Evolutionary conservation across 345 rosid genomes (phyloP).

Genomic region (Sisymbrium altissimum): DNA sequence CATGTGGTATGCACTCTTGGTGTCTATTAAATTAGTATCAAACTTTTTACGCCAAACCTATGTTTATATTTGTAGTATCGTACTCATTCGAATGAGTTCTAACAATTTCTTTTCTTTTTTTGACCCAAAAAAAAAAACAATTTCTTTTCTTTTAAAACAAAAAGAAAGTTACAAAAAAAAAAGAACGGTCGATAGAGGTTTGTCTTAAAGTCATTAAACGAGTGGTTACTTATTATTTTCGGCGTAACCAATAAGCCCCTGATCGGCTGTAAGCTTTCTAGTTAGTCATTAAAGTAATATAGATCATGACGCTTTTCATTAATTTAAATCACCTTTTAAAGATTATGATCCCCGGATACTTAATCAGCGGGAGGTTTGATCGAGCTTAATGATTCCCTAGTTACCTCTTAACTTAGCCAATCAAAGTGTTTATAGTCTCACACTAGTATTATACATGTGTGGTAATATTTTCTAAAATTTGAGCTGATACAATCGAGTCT

Average conservation of each 20-base stretch:
- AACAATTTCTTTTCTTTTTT: background rate
- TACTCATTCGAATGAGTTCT: constrained; percentile 12
- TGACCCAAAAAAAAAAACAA: too few relatives aligned
- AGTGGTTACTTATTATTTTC: constrained; percentile 18
- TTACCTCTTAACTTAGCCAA: background rate
- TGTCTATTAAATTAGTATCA: constrained; percentile 23
- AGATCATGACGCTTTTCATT: background rate
- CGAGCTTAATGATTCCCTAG: constrained; percentile 4
- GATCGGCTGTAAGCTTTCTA: constrained; percentile 7
- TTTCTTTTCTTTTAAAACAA: background rate
- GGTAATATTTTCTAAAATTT: background rate
- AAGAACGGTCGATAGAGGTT: constrained; percentile 28
- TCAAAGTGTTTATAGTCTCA: background rate
- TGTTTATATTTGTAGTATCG: background rate
- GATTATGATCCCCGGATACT: constrained; percentile 20
- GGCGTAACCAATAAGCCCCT: constrained; percentile 19
- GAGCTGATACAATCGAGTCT: background rate
- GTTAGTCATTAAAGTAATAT: constrained; percentile 2
- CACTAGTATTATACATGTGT: background rate
- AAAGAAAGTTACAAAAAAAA: constrained; percentile 7
- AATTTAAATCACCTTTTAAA: background rate
- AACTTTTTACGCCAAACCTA: constrained; percentile 13
- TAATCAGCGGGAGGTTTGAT: background rate
- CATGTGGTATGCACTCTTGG: constrained; percentile 27
- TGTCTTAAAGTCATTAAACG: constrained; percentile 9